These are phyloP conservation scores for Tricholoma bakamatsutake DNA, from an alignment of 768 basidiomycete species.

Conservation along the genomic window DNA sequence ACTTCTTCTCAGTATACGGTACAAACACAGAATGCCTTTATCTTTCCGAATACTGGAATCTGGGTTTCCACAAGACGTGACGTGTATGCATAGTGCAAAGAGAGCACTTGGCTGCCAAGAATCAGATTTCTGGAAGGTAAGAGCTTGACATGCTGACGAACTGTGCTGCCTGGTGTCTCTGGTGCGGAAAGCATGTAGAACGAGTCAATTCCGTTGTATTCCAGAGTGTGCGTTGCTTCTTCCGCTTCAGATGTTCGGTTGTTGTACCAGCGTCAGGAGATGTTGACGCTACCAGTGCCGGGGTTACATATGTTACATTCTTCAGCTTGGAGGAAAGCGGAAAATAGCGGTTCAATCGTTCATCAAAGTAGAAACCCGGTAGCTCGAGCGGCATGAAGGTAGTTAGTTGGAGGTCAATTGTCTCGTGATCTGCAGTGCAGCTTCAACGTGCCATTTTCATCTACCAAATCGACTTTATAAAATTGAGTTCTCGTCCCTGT, in stretches of 20 bases:
- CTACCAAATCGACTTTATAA: too few relatives aligned
- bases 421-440: not conserved
- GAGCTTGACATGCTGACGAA: conserved; percentile 4
- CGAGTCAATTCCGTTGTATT: conserved; percentile 11
- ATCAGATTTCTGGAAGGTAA: not conserved
- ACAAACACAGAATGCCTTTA: conserved; percentile 46
- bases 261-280: not conserved
- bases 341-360: conserved; percentile 48
- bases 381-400: conserved; percentile 39
- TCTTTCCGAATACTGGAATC: conserved; percentile 29
- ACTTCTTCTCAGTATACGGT: not conserved
- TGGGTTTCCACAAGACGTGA: conserved; percentile 22
- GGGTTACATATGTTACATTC: conserved; percentile 7
- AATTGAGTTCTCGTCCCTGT: too few relatives aligned
- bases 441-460: too few relatives aligned
- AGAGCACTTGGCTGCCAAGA: conserved; percentile 32
- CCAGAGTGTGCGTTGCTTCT: conserved; percentile 13
- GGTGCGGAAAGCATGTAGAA: conserved; percentile 4
- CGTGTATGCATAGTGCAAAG: conserved; percentile 34
- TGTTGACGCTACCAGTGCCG: conserved; percentile 2
- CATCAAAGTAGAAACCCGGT: conserved; percentile 56
- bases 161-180: conserved; percentile 15
- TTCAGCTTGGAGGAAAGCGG: conserved; percentile 39
- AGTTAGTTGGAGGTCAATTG: not conserved
- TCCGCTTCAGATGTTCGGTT: conserved; percentile 7